Conservation (phyloP, 2,329 filamentous ascomycete species). For the Teratosphaeriaceae sp. region DNA sequence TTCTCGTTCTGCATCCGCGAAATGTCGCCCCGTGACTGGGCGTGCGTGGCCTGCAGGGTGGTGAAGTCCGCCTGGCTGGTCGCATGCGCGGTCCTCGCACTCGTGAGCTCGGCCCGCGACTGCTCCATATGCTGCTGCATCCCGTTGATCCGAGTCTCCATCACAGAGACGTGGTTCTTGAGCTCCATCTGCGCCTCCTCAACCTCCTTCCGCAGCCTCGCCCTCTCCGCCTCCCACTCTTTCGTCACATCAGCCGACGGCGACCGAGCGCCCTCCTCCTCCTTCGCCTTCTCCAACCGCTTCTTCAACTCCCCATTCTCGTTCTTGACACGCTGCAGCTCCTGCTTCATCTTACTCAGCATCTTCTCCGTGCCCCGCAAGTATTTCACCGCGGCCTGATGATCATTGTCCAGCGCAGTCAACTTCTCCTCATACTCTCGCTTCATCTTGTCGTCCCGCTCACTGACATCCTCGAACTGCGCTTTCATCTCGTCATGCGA, state of each 20-base stretch:
- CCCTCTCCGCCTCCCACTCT: slow-evolving; percentile 71
- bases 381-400: slow-evolving; percentile 96
- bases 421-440: slow-evolving; percentile 87
- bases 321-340: slow-evolving; percentile 84
- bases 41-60: slow-evolving; percentile 35
- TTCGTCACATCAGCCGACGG: slow-evolving; percentile 33
- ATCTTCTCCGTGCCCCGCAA: slow-evolving; percentile 99
- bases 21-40: slow-evolving; percentile 57
- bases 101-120: slow-evolving; percentile 62
- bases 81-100: slow-evolving; percentile 48
- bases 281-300: slow-evolving; percentile 52
- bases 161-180: slow-evolving; percentile 54
- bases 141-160: slow-evolving; percentile 64
- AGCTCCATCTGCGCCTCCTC: slow-evolving; percentile 63
- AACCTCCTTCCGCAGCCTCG: slow-evolving; percentile 61
- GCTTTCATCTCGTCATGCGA: slow-evolving; percentile 81
- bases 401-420: slow-evolving; percentile 89
- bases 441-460: slow-evolving; percentile 80
- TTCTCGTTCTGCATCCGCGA: slow-evolving; percentile 83
- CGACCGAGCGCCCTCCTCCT: slow-evolving; percentile 20
- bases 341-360: slow-evolving; percentile 97
- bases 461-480: slow-evolving; percentile 68
- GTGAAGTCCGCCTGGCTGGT: slow-evolving; percentile 44
- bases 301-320: slow-evolving; percentile 77
- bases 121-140: slow-evolving; percentile 64